phyloP scores from a whole-genome alignment of 495 filamentous ascomycete species.

The Daldinia concentrica region DNA sequence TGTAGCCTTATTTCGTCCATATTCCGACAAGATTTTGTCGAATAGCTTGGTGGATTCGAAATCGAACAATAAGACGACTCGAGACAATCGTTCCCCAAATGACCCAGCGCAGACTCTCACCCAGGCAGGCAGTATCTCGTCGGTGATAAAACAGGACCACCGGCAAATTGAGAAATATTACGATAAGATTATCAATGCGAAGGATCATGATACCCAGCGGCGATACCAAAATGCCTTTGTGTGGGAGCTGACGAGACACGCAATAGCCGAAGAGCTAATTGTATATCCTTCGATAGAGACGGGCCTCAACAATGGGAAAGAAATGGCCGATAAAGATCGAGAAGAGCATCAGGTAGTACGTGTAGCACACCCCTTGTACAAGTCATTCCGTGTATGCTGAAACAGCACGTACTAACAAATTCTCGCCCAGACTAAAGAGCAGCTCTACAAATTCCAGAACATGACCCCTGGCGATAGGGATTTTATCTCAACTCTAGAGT shows the following conservation, averaged over 20 bases:
- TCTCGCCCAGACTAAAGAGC: constrained; percentile 66
- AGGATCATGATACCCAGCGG: constrained; percentile 57
- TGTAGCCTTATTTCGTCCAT: constrained; percentile 11
- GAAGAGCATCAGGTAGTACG: constrained; percentile 65
- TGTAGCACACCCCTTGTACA: not conserved
- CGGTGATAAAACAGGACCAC: constrained; percentile 68
- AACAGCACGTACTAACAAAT: not conserved
- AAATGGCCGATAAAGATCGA: constrained; percentile 68
- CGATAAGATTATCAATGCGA: constrained; percentile 62
- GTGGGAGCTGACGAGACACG: constrained; percentile 75
- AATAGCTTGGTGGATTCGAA: not conserved
- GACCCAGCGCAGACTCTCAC: constrained; percentile 8
- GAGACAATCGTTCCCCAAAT: not conserved
- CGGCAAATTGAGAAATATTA: constrained; percentile 67
- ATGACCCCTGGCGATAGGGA: constrained; percentile 55
- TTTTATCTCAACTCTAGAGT: constrained; percentile 63
- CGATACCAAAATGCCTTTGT: constrained; percentile 73
- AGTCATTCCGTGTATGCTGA: not conserved
- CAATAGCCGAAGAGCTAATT: constrained; percentile 73
- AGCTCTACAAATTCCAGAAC: constrained; percentile 69
- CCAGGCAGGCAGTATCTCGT: constrained; percentile 24
- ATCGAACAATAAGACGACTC: not conserved
- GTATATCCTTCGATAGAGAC: constrained; percentile 73
- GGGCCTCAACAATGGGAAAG: constrained; percentile 59
- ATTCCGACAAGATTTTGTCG: constrained; percentile 16